These are phyloP conservation scores for Chaetomium sp. DNA, from an alignment of 2,329 filamentous ascomycete genomes.

Conservation along the genomic window DNA sequence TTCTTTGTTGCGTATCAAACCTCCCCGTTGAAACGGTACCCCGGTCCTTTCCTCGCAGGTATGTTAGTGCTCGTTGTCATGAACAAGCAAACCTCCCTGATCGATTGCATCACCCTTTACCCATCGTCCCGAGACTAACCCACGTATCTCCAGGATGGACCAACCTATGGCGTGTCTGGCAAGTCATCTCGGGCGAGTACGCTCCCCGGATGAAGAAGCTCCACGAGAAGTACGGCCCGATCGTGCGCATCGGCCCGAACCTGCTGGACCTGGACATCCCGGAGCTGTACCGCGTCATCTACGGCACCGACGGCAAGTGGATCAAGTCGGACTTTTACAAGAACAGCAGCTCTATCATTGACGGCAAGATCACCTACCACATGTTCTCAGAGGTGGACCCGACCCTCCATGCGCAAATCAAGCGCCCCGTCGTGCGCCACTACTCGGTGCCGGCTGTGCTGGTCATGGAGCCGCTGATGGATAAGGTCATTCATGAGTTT, in stretches of 20 bases:
- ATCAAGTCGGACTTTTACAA: slow-evolving; percentile 32
- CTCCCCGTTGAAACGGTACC: slow-evolving; percentile 29
- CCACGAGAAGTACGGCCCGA: slow-evolving; percentile 33
- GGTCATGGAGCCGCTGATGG: slow-evolving; percentile 28
- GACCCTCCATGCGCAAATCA: slow-evolving; percentile 29
- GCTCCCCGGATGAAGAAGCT: slow-evolving; percentile 27
- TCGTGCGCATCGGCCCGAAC: slow-evolving; percentile 36
- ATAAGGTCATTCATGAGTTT: slow-evolving; percentile 28
- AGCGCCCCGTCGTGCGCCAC: slow-evolving; percentile 33
- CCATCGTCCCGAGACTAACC: not conserved
- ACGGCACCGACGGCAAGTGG: slow-evolving; percentile 30
- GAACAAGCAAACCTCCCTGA: not conserved
- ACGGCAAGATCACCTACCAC: slow-evolving; percentile 33
- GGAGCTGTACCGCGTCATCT: slow-evolving; percentile 38
- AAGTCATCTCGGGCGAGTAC: slow-evolving; percentile 23
- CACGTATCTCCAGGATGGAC: slow-evolving; percentile 26
- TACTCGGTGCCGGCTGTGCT: slow-evolving; percentile 29
- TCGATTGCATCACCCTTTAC: not conserved
- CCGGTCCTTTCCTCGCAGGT: slow-evolving; percentile 27
- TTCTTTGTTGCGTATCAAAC: slow-evolving; percentile 22
- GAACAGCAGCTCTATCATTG: slow-evolving; percentile 29
- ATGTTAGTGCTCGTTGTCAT: not conserved
- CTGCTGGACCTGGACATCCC: slow-evolving; percentile 48
- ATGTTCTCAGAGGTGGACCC: slow-evolving; percentile 33
- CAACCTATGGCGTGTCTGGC: slow-evolving; percentile 31